Percentiles rank a stretch among this genome's conserved stretches.
Conservation (phyloP, 176 grass and related monocot genomes). For the Lolium perenne region DNA sequence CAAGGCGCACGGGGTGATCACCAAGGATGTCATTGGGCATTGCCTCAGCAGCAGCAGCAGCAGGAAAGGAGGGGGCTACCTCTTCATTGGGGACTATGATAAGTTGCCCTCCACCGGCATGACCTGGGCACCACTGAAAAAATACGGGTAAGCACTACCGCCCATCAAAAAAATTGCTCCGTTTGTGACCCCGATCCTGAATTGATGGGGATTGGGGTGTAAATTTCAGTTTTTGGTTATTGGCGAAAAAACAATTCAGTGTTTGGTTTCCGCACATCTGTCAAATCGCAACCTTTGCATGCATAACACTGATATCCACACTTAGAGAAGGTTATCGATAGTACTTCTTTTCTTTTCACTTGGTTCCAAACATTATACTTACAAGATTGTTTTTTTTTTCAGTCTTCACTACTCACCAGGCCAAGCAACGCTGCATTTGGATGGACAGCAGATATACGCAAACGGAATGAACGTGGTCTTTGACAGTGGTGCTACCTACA, state of each 20-base stretch:
- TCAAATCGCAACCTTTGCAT: slow-evolving; percentile 7
- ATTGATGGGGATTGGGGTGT: neutral
- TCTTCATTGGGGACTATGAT: slow-evolving; percentile 54
- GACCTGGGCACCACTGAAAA: slow-evolving; percentile 57
- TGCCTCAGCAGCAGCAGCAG: slow-evolving; percentile 39
- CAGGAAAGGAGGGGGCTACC: slow-evolving; percentile 50
- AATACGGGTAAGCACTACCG: neutral
- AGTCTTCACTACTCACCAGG: slow-evolving; percentile 1
- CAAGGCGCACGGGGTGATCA: slow-evolving; percentile 39
- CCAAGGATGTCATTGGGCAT: slow-evolving; percentile 57
- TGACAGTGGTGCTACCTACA: slow-evolving; percentile 11
- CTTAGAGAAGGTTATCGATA: neutral
- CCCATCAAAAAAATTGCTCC: neutral
- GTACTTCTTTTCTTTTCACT: slow-evolving; percentile 7
- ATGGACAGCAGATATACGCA: neutral
- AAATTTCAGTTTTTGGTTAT: slow-evolving; percentile 4
- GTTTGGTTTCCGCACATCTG: neutral
- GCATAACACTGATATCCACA: neutral
- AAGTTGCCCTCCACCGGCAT: slow-evolving; percentile 10
- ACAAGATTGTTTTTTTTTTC: neutral
- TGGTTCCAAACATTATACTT: slow-evolving; percentile 7
- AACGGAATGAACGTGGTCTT: neutral
- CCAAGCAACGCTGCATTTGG: neutral
- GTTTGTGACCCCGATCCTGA: neutral
- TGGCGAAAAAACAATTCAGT: neutral